Evolutionary conservation across 2,329 filamentous ascomycete genomes (phyloP), one percentile per base, ranked within the genome.

Genomic region (Aphanoascus verrucosus): DNA sequence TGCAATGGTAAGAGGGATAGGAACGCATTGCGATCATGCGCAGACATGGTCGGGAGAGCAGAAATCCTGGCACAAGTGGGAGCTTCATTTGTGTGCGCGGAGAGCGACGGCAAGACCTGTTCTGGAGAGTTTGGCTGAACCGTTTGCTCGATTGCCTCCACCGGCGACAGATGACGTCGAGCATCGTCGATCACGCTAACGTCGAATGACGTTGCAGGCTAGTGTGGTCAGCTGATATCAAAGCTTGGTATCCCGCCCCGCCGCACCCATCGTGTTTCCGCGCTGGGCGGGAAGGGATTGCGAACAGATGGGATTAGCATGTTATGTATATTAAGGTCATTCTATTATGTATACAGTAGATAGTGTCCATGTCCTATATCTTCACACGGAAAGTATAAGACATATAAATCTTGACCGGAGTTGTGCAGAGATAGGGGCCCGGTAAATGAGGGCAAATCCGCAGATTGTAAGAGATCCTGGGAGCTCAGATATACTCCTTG

Each of bases 111-210:
- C 49, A 40, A 49, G 46, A n/a, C 46, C 19, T 49, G 46, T 49
- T 51, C 49, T 43, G 49, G 38, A 51, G 28, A 51, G 40, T 51
- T 51, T 51, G 49, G 49, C 20, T 40, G 46, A 49, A 49, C 46
- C 46, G 46, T 49, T 49, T 40, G 11, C 46, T 40, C 34, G 28
- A 31, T 49, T 49, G 46, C 46, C 46, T 49, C 46, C 35, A 34
- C 12, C 5, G 35, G 12, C 15, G 35, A 23, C 3, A 31, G 46
- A 49, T 49, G 46, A 49, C 46, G 46, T 49, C 46, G 35, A 37
- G 35, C 11, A 37, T n/a, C n/a, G 46, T 19, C 31, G 12, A 31
- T 40, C 9, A 14, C 28, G 31, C 8, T 47, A 47, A 47, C 12
- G 44, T 31, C 35, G n/a, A 12, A 6, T 31, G 19, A 5, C 6